These are phyloP conservation scores for Ustilago xerochloae DNA, from an alignment of 1,284 basidiomycete genomes.

Conservation along the genomic window DNA sequence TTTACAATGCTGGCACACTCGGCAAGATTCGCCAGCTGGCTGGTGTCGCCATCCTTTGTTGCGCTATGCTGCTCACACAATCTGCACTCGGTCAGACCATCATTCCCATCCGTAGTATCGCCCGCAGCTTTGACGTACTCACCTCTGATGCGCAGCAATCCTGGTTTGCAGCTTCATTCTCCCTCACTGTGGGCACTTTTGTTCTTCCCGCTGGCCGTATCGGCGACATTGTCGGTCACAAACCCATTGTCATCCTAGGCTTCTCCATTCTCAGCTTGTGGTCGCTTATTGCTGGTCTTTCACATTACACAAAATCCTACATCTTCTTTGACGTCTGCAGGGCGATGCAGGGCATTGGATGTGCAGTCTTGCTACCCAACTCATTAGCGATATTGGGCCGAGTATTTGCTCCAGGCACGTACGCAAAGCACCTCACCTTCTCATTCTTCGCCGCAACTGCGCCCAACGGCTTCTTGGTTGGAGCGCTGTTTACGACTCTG, in stretches of 20 bases:
- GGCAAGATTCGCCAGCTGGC: slow-evolving; percentile 32
- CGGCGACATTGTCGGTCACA: slow-evolving; percentile 56
- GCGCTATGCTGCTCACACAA: slow-evolving; percentile 51
- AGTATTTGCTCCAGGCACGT: slow-evolving; percentile 37
- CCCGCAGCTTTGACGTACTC: slow-evolving; percentile 32
- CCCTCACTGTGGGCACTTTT: slow-evolving; percentile 56
- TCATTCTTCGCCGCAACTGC: slow-evolving; percentile 52
- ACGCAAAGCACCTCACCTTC: slow-evolving; percentile 48
- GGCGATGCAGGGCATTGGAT: slow-evolving; percentile 54
- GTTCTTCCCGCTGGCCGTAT: slow-evolving; percentile 54
- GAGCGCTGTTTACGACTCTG: slow-evolving; percentile 43
- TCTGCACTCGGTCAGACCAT: slow-evolving; percentile 39
- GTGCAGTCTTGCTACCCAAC: slow-evolving; percentile 54
- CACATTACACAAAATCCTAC: slow-evolving; percentile 40
- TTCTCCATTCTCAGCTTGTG: slow-evolving; percentile 36
- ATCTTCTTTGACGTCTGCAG: slow-evolving; percentile 58
- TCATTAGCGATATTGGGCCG: slow-evolving; percentile 53
- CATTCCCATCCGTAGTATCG: slow-evolving; percentile 30
- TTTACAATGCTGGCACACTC: slow-evolving; percentile 29
- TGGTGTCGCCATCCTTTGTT: slow-evolving; percentile 30
- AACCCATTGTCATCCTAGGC: slow-evolving; percentile 45
- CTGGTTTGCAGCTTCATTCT: slow-evolving; percentile 57
- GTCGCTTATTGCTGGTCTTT: slow-evolving; percentile 46
- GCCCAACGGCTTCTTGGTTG: slow-evolving; percentile 56
- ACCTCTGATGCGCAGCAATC: slow-evolving; percentile 24